These are phyloP conservation scores for Yamadazyma dushanensis DNA, from an alignment of 1,139 yeast genomes.

Conservation along the genomic window DNA sequence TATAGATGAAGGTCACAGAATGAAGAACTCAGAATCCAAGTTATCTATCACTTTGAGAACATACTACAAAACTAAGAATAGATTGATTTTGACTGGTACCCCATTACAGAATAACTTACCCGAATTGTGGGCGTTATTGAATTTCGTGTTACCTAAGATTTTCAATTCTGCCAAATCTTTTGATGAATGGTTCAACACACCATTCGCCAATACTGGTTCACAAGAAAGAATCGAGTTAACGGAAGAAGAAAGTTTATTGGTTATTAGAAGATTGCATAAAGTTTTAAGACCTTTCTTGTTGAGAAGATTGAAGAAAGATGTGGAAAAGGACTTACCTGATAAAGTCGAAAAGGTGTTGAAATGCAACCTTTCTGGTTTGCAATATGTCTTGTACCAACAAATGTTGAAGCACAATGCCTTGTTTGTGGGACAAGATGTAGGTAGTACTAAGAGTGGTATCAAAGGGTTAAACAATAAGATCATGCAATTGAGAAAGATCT, in stretches of 20 bases:
- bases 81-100: constrained; percentile 84
- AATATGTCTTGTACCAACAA: constrained; percentile 73
- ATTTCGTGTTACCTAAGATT: constrained; percentile 76
- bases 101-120: constrained; percentile 85
- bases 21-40: constrained; percentile 79
- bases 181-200: constrained; percentile 87
- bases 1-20: constrained; percentile 87
- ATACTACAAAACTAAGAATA: constrained; percentile 68
- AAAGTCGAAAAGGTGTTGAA: constrained; percentile 93
- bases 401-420: constrained; percentile 71
- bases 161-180: constrained; percentile 84
- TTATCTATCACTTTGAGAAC: constrained; percentile 72
- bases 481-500: constrained; percentile 94
- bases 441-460: constrained; percentile 53
- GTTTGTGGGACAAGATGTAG: constrained; percentile 52
- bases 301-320: constrained; percentile 95
- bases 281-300: constrained; percentile 92
- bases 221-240: constrained; percentile 77
- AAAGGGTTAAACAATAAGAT: constrained; percentile 89
- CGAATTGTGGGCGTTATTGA: constrained; percentile 80
- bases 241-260: constrained; percentile 92
- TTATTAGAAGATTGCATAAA: constrained; percentile 93
- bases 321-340: constrained; percentile 93
- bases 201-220: constrained; percentile 79
- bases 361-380: constrained; percentile 91